Base-by-base conservation (phyloP, 345 rosid genomes). In the Pugionium cornutum region DNA sequence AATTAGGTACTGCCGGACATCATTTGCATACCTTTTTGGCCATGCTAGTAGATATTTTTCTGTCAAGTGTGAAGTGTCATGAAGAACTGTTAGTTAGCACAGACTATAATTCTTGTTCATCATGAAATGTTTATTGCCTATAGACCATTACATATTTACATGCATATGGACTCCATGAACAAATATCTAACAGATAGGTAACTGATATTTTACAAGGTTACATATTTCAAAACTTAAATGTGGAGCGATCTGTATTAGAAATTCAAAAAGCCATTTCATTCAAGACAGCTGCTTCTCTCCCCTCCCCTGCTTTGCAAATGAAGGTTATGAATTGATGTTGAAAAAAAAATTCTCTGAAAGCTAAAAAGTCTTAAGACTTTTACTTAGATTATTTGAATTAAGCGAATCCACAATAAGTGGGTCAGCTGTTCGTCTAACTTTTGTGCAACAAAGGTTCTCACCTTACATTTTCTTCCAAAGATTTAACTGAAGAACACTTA, bases 181-280 rank as follows among this genome's bases (percentile, higher is more conserved):
- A 8, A 18, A 18, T 18, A 18, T 18, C 18, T 18, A 18, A 18
- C 18, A 18, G 18, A 18, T 18, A 18, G 18, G 36, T 58, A 9
- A 44, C 39, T 61, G 57, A 28, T 60, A 11, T 51, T 18, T 61
- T 73, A 11, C 42, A 34, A 79, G 82, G 64, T 75, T 35, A 79
- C 82, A 5, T 53, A 35, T 30, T 76, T 79, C 71, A 64, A 18
- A 18, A 18, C 18, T 18, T 18, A 18, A 68, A 41, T 76, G 80
- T 31, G 80, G 82, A 48, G 53, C 76, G 0, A 52, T 79, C 55
- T 68, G 76, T 60, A 39, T 79, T 31, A 78, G 73, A 26, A 53
- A 52, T 6, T 49, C 44, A 27, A 40, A 58, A 28, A 73, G 72
- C 51, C 82, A 75, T 41, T 18, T 60, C 69, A 2, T 55, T 76